Evolutionary conservation across 1,284 basidiomycete species (phyloP).

Genomic region (Cerrena zonata): DNA sequence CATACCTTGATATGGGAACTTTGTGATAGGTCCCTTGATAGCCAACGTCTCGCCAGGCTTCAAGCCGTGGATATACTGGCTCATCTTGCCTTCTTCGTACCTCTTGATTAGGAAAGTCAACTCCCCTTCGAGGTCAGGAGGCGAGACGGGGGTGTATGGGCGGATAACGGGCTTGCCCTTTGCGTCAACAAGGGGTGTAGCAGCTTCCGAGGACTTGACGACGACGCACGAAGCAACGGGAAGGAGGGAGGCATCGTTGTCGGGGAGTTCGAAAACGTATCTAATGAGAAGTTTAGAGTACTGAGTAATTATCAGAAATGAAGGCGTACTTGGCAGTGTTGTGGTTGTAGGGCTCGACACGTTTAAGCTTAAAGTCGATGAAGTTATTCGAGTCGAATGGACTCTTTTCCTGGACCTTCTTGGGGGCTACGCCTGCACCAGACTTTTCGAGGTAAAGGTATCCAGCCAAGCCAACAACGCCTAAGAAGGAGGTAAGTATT

Average conservation of each 20-base stretch:
- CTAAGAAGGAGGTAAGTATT: slow-evolving; percentile 16
- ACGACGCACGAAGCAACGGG: slow-evolving; percentile 70
- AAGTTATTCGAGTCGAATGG: slow-evolving; percentile 72
- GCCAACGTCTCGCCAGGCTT: slow-evolving; percentile 79
- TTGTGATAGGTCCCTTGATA: slow-evolving; percentile 87
- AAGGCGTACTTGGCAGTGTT: slow-evolving; percentile 44
- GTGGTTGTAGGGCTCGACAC: slow-evolving; percentile 77
- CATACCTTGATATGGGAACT: slow-evolving; percentile 75
- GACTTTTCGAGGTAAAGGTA: slow-evolving; percentile 44
- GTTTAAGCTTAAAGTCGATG: slow-evolving; percentile 76
- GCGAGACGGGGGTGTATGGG: slow-evolving; percentile 82
- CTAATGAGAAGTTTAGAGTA: slow-evolving; percentile 27
- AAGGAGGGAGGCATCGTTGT: slow-evolving; percentile 73
- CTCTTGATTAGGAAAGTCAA: slow-evolving; percentile 83
- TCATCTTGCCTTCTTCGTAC: slow-evolving; percentile 75
- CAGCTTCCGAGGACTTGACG: slow-evolving; percentile 48
- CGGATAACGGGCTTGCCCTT: slow-evolving; percentile 88
- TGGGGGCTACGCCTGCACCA: slow-evolving; percentile 17
- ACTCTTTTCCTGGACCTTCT: slow-evolving; percentile 46
- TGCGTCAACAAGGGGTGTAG: slow-evolving; percentile 59
- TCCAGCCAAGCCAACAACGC: slow-evolving; percentile 42
- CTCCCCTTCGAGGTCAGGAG: slow-evolving; percentile 67
- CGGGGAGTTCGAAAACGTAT: slow-evolving; percentile 84
- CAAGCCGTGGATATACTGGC: slow-evolving; percentile 66
- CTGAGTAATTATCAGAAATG: not conserved